Evolutionary conservation across 768 basidiomycete species (phyloP).

Genomic region (Tulasnella calospora): DNA sequence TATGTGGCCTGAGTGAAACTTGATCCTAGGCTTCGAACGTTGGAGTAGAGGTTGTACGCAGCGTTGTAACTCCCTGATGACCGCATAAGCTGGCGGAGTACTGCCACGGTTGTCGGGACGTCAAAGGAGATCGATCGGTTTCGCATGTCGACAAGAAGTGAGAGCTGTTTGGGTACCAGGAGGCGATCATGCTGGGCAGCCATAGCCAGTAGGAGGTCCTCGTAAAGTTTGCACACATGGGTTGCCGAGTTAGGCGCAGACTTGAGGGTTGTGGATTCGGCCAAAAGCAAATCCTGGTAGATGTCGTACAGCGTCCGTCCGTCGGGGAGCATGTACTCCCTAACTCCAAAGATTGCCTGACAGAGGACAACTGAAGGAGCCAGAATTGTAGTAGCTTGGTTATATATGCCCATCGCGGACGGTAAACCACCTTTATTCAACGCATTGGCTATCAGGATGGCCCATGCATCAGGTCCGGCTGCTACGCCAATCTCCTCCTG

Average conservation of each 20-base stretch:
- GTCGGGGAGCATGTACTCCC: not conserved
- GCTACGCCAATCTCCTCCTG: conserved; percentile 42
- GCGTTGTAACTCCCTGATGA: not conserved
- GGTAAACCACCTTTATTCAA: conserved; percentile 38
- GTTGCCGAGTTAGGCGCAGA: not conserved
- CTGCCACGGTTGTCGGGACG: not conserved
- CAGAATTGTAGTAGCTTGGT: conserved; percentile 35
- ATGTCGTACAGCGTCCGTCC: not conserved
- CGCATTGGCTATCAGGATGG: conserved; percentile 51
- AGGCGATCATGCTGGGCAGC: not conserved
- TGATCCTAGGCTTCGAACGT: not conserved
- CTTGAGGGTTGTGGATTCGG: not conserved
- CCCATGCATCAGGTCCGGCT: conserved; percentile 48
- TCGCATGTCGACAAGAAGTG: not conserved
- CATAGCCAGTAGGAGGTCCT: conserved; percentile 2
- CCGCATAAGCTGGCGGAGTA: not conserved
- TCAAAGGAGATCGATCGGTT: not conserved
- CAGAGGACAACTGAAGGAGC: not conserved
- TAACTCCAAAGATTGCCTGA: not conserved
- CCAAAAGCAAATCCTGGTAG: not conserved
- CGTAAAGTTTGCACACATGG: not conserved
- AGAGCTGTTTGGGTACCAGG: not conserved
- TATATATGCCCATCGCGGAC: conserved; percentile 50
- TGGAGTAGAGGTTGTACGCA: conserved; percentile 6
- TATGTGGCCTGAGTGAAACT: not conserved